These are phyloP conservation scores for Colletotrichum sp. DNA, from an alignment of 2,329 filamentous ascomycete genomes.

Conservation along the genomic window DNA sequence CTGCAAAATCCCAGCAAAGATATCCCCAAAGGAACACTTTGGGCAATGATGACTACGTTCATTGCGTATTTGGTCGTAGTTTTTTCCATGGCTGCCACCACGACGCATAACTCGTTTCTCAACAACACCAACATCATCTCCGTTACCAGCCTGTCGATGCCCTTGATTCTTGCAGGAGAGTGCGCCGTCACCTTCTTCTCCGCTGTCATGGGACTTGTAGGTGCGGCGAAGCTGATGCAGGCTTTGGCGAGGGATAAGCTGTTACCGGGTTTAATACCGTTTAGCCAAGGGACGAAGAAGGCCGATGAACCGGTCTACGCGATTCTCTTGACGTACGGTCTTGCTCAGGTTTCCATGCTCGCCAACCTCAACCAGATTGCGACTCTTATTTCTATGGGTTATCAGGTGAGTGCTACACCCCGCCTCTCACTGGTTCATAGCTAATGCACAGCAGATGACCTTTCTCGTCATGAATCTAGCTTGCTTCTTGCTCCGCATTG, in stretches of 20 bases:
- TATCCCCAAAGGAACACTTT: constrained; percentile 84
- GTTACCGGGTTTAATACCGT: constrained; percentile 75
- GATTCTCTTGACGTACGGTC: constrained; percentile 75
- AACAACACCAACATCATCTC: constrained; percentile 81
- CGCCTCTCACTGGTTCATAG: not conserved
- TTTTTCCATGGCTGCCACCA: constrained; percentile 77
- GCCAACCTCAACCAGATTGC: constrained; percentile 88
- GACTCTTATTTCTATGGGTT: constrained; percentile 89
- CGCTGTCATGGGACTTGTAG: constrained; percentile 85
- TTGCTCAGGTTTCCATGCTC: constrained; percentile 81
- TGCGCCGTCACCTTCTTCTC: constrained; percentile 86
- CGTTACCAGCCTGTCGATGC: constrained; percentile 76
- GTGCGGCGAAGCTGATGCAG: constrained; percentile 83
- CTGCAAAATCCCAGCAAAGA: constrained; percentile 81
- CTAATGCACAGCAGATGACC: constrained; percentile 67
- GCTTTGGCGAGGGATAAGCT: constrained; percentile 81
- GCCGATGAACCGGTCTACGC: constrained; percentile 79
- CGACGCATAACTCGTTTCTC: constrained; percentile 76
- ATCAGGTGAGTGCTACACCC: constrained; percentile 60
- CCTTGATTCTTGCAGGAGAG: constrained; percentile 79
- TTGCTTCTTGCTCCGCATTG: constrained; percentile 85
- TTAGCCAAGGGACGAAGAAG: constrained; percentile 74
- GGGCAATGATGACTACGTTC: constrained; percentile 78
- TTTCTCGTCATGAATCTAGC: constrained; percentile 89
- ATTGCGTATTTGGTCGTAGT: constrained; percentile 78